Evolutionary conservation across 176 grass and related monocot genomes (phyloP), one percentile per base, ranked within the genome.

Genomic region (Oryza nivara): DNA sequence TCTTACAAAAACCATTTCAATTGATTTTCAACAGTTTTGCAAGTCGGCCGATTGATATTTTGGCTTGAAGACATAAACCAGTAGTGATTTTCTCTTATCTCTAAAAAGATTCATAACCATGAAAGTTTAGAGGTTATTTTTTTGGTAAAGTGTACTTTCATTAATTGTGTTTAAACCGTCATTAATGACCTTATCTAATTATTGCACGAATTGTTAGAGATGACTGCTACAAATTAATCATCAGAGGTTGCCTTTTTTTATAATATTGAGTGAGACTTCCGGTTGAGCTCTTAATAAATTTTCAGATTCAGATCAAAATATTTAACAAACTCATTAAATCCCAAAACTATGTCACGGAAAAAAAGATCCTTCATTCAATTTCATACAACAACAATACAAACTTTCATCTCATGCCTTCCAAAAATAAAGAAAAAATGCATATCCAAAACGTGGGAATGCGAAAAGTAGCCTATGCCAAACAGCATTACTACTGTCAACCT

Each of bases 401-500:
- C 20, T 45, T 67, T 23, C 69, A 20, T 45, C 28, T 23, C 69
- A 44, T 71, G 36, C 40, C 36, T 56, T 58, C 17, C 7, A 1
- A 61, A 61, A 22, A 32, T 32, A 32, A 19, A 56, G 7, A 22
- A 61, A 61, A n/a, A 61, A 22, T n/a, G 2, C 7, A 41, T 61
- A 6, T 61, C 56, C 56, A 61, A 2, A 61, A 72, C 40, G 40
- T 22, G 68, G 68, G 19, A 19, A 22, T 71, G n/a, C 22, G 11
- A 11, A 41, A 80, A 74, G 60, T 38, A 4, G 32, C 30, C 8
- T 25, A 23, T 34, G 65, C 45, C 44, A 72, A 70, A 81, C 11
- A 23, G 17, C 77, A 80, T 67, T 63, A 74, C 43, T 44, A 73
- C 45, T 74, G 46, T 73, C 46, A 49, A 81, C 80, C 63, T 75